These are phyloP conservation scores for Orbilia quercus DNA, from an alignment of 2,329 filamentous ascomycete genomes.

Conservation along the genomic window DNA sequence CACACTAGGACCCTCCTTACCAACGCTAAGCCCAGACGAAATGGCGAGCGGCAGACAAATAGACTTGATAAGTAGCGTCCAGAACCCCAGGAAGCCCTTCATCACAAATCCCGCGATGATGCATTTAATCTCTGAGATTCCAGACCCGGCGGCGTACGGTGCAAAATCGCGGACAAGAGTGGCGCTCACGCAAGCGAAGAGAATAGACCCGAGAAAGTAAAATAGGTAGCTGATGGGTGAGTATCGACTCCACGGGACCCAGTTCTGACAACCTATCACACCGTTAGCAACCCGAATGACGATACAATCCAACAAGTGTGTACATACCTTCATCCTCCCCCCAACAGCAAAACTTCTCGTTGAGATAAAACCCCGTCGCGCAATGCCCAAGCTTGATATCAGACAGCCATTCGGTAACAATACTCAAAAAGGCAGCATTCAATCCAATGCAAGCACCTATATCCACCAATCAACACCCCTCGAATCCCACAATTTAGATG, in stretches of 20 bases:
- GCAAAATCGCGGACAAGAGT: slow-evolving; percentile 89
- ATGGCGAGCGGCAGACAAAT: slow-evolving; percentile 90
- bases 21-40: slow-evolving; percentile 90
- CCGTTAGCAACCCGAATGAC: slow-evolving; percentile 40
- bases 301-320: not conserved
- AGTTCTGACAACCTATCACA: slow-evolving; percentile 78
- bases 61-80: slow-evolving; percentile 94
- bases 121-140: slow-evolving; percentile 98
- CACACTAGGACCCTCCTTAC: slow-evolving; percentile 98
- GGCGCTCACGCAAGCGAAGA: slow-evolving; percentile 85
- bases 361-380: slow-evolving; percentile 93
- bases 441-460: slow-evolving; percentile 84
- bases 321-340: slow-evolving; percentile 81
- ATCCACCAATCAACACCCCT: not conserved
- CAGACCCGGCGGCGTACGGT: slow-evolving; percentile 94
- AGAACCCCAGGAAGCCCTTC: slow-evolving; percentile 94
- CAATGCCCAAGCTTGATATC: slow-evolving; percentile 98
- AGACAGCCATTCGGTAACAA: slow-evolving; percentile 94
- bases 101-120: slow-evolving; percentile 99
- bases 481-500: not conserved
- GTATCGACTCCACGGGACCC: slow-evolving; percentile 87
- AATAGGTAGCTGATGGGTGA: slow-evolving; percentile 83
- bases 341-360: slow-evolving; percentile 98
- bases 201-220: slow-evolving; percentile 83
- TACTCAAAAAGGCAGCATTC: slow-evolving; percentile 92